Conservation (phyloP, 2,329 filamentous ascomycete genomes). For the Phaeosphaeria sp. region DNA sequence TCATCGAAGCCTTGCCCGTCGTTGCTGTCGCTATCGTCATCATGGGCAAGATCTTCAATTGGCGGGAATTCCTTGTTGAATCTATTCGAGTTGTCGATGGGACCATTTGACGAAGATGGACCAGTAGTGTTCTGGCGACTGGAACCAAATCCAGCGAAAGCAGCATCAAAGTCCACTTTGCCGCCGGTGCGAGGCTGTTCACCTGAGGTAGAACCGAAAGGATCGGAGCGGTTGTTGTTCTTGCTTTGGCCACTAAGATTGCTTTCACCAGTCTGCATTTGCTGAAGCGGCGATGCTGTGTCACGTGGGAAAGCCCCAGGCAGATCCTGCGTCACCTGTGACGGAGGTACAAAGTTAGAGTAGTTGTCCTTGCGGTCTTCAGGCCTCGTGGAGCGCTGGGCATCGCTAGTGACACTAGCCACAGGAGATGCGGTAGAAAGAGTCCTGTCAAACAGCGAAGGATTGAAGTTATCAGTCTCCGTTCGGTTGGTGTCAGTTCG, state of each 20-base stretch:
- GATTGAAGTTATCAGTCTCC: slow-evolving; percentile 44
- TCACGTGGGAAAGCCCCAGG: slow-evolving; percentile 59
- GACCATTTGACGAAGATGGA: slow-evolving; percentile 38
- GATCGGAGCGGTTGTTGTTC: slow-evolving; percentile 51
- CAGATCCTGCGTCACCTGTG: slow-evolving; percentile 40
- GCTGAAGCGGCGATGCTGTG: slow-evolving; percentile 52
- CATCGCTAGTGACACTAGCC: slow-evolving; percentile 49
- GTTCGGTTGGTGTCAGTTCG: slow-evolving; percentile 44
- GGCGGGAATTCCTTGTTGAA: slow-evolving; percentile 88
- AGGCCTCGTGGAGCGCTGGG: slow-evolving; percentile 42
- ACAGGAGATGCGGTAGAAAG: slow-evolving; percentile 47
- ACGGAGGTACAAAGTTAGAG: slow-evolving; percentile 45
- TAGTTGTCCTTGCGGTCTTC: slow-evolving; percentile 52
- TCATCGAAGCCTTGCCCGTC: slow-evolving; percentile 86
- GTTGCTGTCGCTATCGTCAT: slow-evolving; percentile 78
- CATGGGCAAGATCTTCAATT: slow-evolving; percentile 82
- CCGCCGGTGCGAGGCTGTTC: slow-evolving; percentile 50
- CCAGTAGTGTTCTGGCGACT: slow-evolving; percentile 59
- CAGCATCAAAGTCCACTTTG: slow-evolving; percentile 84
- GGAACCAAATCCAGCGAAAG: slow-evolving; percentile 76
- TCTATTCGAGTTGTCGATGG: slow-evolving; percentile 48
- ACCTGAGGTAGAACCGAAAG: slow-evolving; percentile 43
- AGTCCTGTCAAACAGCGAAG: slow-evolving; percentile 47
- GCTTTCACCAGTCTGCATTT: slow-evolving; percentile 57
- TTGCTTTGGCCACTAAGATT: slow-evolving; percentile 56